Evolutionary conservation across 2,329 filamentous ascomycete genomes (phyloP), one percentile per base, ranked within the genome.

Genomic region (Aspergillus niger): DNA sequence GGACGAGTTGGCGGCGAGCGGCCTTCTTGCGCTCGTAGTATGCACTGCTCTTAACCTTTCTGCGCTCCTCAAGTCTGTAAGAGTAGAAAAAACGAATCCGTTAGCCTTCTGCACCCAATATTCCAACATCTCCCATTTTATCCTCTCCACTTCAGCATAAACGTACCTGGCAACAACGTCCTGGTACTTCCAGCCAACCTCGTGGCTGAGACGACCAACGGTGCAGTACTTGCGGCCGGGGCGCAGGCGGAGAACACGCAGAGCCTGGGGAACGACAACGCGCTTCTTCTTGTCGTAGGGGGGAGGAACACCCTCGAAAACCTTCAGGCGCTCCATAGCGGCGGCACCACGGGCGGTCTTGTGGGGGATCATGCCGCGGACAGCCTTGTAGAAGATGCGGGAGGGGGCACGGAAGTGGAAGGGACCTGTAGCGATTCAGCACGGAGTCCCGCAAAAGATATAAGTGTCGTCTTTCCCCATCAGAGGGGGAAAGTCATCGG

Each of bases 1-100:
- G 91, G 73, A 89, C 85, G 74, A 97, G 84, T 85, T 96, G 91
- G 87, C 90, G 91, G 80, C 90, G 87, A 74, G 91, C 91, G 73
- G 92, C 88, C 92, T 96, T 97, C 95, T 98, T 99, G 88, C 93
- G 92, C 88, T 96, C 93, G 89, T 98, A 98, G 91, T 97, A 99
- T 81, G 95, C 95, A 74, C 91, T 88, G 78, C 92, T 90, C 92
- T 98, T 99, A 82, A 96, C 94, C 88, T 99, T 99, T 87, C 95
- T 91, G 84, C 94, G 89, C 89, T 99, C 95, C 88, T 99, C 95
- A 78, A 99, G 89, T 84, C 95, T 98, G 76, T 72, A 62, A 55
- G 13, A 36, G 51, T 49, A 36, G 43, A 28, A 55, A 39, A 11
- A 36, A 47, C 4, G 11, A 52, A 5, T 43, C n/a, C 32, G 60